Percentiles rank a stretch among this genome's conserved stretches.
Evolutionary conservation across 2,329 filamentous ascomycete genomes (phyloP).

Genomic region (Coleophoma cylindrospora): DNA sequence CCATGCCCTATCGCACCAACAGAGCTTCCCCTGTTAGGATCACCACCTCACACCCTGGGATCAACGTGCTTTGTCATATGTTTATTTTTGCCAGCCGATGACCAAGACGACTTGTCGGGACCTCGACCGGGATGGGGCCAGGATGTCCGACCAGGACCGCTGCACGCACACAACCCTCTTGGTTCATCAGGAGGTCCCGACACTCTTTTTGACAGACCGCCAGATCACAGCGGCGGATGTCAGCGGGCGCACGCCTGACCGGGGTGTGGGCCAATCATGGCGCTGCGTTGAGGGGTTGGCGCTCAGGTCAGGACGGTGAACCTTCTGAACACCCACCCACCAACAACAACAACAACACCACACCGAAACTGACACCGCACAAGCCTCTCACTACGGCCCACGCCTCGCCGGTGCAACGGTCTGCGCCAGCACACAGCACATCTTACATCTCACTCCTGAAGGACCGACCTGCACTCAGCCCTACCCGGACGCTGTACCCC

Average conservation of each 20-base stretch:
- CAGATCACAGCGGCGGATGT: background rate
- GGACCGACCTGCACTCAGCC: constrained; percentile 10
- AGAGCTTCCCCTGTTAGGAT: background rate
- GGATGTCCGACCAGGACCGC: background rate
- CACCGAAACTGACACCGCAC: background rate
- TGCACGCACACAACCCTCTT: background rate
- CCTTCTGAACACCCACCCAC: no score
- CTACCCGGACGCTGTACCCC: constrained; percentile 12
- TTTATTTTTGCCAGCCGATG: constrained; percentile 19
- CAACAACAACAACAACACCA: background rate
- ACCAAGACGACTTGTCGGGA: constrained; percentile 8
- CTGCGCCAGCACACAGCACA: background rate
- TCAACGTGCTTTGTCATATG: constrained; percentile 22
- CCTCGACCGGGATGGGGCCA: background rate
- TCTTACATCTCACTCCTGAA: background rate
- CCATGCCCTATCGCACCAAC: background rate
- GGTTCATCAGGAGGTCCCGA: background rate
- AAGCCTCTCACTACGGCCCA: no score
- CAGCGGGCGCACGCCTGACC: background rate
- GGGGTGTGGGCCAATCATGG: background rate
- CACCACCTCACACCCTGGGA: constrained; percentile 15
- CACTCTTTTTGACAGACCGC: background rate
- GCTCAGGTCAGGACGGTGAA: background rate
- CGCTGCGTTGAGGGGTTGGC: background rate
- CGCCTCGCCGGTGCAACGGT: background rate